Conservation (phyloP, 1,139 yeast genomes). For the Geotrichum candidum region DNA sequence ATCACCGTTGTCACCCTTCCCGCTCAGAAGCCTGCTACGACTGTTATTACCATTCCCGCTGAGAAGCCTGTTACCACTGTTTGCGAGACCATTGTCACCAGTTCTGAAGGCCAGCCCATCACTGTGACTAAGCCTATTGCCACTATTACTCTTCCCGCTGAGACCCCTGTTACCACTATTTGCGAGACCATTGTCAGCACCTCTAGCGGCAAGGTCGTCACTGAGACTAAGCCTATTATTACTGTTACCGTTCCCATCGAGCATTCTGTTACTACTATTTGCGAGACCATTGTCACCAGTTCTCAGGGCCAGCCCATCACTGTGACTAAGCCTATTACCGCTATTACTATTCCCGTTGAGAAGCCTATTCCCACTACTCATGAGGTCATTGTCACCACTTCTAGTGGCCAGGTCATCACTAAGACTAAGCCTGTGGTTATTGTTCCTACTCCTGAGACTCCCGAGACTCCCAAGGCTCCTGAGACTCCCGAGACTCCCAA, state of each 20-base stretch:
- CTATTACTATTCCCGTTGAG: too few species aligned
- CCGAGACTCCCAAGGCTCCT: not conserved
- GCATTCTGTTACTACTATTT: not conserved
- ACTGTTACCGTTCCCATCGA: not conserved
- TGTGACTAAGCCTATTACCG: not conserved
- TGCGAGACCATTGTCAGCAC: too few species aligned
- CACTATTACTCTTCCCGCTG: not conserved
- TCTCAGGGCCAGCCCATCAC: conserved; percentile 4
- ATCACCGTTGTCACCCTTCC: not conserved
- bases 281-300: not conserved
- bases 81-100: not conserved
- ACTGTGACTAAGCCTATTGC: not conserved
- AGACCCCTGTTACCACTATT: too few species aligned
- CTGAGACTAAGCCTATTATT: conserved; percentile 1
- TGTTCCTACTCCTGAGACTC: too few species aligned
- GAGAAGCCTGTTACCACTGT: not conserved
- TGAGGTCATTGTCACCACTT: too few species aligned
- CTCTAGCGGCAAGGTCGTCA: too few species aligned
- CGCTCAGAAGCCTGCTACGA: too few species aligned
- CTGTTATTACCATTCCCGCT: not conserved
- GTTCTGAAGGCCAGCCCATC: conserved; percentile 1
- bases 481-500: conserved; percentile 25
- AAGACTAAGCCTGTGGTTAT: too few species aligned
- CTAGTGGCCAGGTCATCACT: too few species aligned
- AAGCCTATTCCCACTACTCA: too few species aligned